Percentiles rank a stretch among this genome's conserved stretches.
phyloP scores from a whole-genome alignment of 1,139 yeast species.

The Taiozyma sp. region DNA sequence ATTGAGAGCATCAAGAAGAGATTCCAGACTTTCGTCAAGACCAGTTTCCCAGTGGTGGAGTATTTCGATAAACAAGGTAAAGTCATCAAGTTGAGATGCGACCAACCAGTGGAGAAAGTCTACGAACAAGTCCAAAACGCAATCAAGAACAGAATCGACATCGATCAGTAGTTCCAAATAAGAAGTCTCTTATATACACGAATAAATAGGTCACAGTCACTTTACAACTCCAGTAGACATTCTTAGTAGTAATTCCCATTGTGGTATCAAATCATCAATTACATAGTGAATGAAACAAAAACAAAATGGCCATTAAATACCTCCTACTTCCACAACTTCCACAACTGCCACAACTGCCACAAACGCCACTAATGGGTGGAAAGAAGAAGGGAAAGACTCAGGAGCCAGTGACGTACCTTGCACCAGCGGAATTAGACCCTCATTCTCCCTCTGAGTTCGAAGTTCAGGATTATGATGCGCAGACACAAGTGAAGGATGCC shows the following conservation, averaged over 20 bases:
- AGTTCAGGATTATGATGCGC: constrained; percentile 11
- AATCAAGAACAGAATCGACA: constrained; percentile 35
- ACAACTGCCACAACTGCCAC: too few species aligned
- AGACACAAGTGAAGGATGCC: constrained; percentile 12
- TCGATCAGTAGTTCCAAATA: neutral
- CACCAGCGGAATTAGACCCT: neutral
- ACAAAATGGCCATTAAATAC: too few species aligned
- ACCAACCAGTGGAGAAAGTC: constrained; percentile 75
- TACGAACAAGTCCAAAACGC: constrained; percentile 67
- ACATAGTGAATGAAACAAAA: too few species aligned
- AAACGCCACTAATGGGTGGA: neutral
- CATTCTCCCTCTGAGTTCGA: neutral
- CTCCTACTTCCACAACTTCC: too few species aligned
- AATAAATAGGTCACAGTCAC: neutral
- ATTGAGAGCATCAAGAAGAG: constrained; percentile 86
- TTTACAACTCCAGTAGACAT: too few species aligned
- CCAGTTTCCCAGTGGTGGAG: constrained; percentile 93
- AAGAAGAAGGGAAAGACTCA: neutral
- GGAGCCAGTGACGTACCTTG: neutral
- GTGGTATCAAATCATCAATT: too few species aligned
- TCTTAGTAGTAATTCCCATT: too few species aligned
- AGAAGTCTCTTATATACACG: neutral
- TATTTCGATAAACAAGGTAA: constrained; percentile 70
- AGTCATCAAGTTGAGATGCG: constrained; percentile 77
- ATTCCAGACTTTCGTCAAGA: constrained; percentile 79